phyloP scores from a whole-genome alignment of 176 grass and related monocot species.

The Aegilops longissima region DNA sequence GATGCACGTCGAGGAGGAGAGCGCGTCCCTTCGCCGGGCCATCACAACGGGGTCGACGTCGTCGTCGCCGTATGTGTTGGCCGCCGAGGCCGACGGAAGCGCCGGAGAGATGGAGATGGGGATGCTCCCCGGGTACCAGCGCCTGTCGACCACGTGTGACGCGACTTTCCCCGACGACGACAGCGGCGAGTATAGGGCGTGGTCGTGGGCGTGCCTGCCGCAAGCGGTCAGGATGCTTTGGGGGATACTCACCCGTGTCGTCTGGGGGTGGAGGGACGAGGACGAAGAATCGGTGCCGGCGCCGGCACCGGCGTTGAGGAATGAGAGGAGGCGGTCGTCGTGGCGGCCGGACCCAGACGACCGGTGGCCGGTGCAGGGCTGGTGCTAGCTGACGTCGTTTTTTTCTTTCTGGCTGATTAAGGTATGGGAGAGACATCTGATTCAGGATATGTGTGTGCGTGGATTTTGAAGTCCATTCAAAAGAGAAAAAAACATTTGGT shows the following conservation, averaged over 20 bases:
- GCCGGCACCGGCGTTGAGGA: neutral
- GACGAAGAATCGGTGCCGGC: neutral
- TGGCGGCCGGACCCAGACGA: neutral
- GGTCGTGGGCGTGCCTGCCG: neutral
- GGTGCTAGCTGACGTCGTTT: neutral
- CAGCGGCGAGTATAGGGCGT: neutral
- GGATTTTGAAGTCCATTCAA: neutral
- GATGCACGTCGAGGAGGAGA: slow-evolving; percentile 7
- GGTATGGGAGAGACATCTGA: neutral
- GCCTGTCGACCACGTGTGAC: neutral
- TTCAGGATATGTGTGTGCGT: neutral
- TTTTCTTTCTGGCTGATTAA: neutral
- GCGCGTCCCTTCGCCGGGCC: neutral
- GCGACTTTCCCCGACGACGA: neutral
- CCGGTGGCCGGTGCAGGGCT: neutral
- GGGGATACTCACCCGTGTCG: neutral
- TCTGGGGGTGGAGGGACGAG: neutral
- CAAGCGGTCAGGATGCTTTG: neutral
- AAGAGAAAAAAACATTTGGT: neutral
- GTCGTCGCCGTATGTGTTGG: neutral
- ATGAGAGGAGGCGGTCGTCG: neutral
- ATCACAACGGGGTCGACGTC: neutral
- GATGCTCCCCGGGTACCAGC: neutral
- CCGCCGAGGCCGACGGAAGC: neutral
- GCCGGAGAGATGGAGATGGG: neutral